Evolutionary conservation across 768 basidiomycete genomes (phyloP).

Genomic region (Hygrocybe punicea): DNA sequence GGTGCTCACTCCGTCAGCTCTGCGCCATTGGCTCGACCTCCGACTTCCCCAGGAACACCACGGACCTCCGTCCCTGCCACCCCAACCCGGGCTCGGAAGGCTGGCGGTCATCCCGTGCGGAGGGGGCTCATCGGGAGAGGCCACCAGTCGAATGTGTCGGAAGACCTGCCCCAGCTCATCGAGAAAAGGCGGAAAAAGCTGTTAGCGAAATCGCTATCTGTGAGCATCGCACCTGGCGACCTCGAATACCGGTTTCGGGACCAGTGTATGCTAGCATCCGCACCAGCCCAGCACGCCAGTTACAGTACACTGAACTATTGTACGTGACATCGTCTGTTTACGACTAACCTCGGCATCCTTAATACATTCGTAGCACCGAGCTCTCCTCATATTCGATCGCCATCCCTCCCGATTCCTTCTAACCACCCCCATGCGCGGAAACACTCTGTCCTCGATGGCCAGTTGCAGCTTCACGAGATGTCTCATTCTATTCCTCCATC

Average conservation of each 20-base stretch:
- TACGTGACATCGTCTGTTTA: not conserved
- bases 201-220: constrained; percentile 62
- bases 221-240: constrained; percentile 55
- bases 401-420: constrained; percentile 49
- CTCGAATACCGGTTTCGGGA: constrained; percentile 37
- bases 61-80: constrained; percentile 31
- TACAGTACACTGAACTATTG: constrained; percentile 10
- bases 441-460: constrained; percentile 59
- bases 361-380: not conserved
- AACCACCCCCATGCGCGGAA: constrained; percentile 79
- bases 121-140: constrained; percentile 57
- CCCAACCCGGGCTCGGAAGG: constrained; percentile 19
- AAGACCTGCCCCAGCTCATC: constrained; percentile 45
- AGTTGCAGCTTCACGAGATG: constrained; percentile 34
- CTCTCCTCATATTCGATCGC: constrained; percentile 49
- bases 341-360: not conserved
- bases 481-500: constrained; percentile 28
- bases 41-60: constrained; percentile 73
- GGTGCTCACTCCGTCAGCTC: constrained; percentile 80
- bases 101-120: constrained; percentile 37
- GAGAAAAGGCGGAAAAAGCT: constrained; percentile 54
- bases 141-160: constrained; percentile 24
- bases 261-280: constrained; percentile 27
- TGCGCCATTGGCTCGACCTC: constrained; percentile 75
- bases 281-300: constrained; percentile 28